Base-by-base conservation (phyloP, 2,329 filamentous ascomycete genomes). In the Rachicladosporium sp. region DNA sequence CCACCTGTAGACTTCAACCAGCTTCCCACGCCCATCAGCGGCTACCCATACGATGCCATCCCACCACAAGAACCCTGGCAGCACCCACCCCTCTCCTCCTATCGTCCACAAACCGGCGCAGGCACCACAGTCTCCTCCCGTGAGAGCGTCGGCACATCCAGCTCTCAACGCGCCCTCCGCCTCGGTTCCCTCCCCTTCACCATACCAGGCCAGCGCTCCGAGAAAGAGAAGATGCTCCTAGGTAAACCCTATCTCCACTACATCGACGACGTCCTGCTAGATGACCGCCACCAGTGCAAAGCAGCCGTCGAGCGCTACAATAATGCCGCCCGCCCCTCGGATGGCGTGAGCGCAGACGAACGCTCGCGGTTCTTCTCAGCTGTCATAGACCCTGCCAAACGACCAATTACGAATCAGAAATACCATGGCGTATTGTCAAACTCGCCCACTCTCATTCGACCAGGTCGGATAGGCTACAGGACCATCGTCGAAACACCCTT, bases 221-320 rank as follows among this genome's bases (percentile, higher is more conserved):
- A 94, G 56, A 91, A 91, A 61, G 82, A 93, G 44, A 86, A 91
- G 58, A 96, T 96, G 89, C 66, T 93, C 10, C 70, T 71, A 27
- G 84, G 84, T 8, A 73, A 82, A 31, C 72, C 76, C n/a, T 96
- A 86, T 61, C 79, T 78, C 44, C 83, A 84, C 5, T 88, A 81
- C 46, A 78, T 85, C 55, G 58, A 61, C 33, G 74, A 78, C 44
- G 80, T 86, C 52, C 71, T 98, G 4, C 72, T 83, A 10, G 71
- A 83, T 12, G 88, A 95, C 53, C 80, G 89, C 10, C 79, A 91
- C 55, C 74, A 80, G 40, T 96, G 89, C 63, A 81, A 78, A 46
- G 73, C 76, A 9, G 85, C 85, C 4, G 78, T 89, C 51, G 88
- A 81, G 73, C 71, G 79, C 37, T 95, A 91, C 65, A 95, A 95